These are phyloP conservation scores for Metschnikowia hibisci DNA, from an alignment of 805 yeast species.

Conservation along the genomic window DNA sequence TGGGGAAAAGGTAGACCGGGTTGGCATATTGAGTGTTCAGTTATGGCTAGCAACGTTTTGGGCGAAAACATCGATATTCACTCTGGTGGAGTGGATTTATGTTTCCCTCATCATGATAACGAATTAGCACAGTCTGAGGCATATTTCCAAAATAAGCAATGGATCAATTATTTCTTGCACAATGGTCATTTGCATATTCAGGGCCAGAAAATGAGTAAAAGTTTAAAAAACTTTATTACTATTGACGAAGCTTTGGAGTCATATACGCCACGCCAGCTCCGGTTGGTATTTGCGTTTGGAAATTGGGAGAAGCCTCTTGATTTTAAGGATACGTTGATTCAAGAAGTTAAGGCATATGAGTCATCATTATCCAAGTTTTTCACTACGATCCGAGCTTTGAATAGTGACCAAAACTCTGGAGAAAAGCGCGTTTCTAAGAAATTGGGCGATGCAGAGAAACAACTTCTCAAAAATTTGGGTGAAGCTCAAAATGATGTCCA, in stretches of 20 bases:
- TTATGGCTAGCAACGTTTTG: constrained; percentile 89
- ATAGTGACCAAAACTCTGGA: constrained; percentile 53
- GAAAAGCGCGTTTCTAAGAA: constrained; percentile 56
- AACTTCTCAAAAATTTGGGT: constrained; percentile 47
- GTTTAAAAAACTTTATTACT: constrained; percentile 91
- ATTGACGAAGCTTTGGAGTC: constrained; percentile 79
- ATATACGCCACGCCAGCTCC: constrained; percentile 75
- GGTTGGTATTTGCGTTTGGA: constrained; percentile 85
- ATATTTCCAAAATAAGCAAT: constrained; percentile 78
- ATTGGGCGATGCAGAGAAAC: constrained; percentile 50
- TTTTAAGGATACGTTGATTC: constrained; percentile 75
- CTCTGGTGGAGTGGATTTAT: constrained; percentile 94
- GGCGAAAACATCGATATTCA: constrained; percentile 89
- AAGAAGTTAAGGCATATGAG: constrained; percentile 76
- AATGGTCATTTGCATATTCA: constrained; percentile 97
- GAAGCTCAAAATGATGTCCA: constrained; percentile 59
- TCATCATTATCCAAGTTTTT: constrained; percentile 76
- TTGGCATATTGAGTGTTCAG: constrained; percentile 99
- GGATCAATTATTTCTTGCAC: constrained; percentile 96
- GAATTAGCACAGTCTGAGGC: constrained; percentile 98
- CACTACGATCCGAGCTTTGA: constrained; percentile 79
- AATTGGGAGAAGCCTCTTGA: constrained; percentile 93
- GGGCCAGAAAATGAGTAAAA: constrained; percentile 97
- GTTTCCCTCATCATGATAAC: constrained; percentile 98
- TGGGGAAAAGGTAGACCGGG: constrained; percentile 99